Evolutionary conservation across 2,329 filamentous ascomycete species (phyloP).

Genomic region (Neurospora crassa): DNA sequence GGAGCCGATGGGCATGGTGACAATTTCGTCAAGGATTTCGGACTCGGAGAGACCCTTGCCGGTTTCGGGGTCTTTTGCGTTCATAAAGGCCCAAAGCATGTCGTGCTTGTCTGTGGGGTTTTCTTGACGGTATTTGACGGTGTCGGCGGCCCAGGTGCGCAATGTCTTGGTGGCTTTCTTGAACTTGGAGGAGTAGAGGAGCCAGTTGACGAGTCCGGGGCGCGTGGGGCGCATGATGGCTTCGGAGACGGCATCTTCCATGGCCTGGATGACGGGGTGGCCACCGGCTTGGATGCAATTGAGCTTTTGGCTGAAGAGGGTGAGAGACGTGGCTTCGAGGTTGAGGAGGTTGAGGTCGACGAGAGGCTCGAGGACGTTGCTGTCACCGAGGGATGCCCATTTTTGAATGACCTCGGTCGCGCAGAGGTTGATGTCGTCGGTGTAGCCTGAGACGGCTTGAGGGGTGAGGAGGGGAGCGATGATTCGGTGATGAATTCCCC

Average conservation of each 20-base stretch:
- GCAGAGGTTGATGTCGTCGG: conserved; percentile 39
- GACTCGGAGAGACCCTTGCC: conserved; percentile 47
- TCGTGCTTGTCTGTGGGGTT: conserved; percentile 49
- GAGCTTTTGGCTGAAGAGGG: conserved; percentile 41
- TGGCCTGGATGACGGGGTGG: conserved; percentile 40
- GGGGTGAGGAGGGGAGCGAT: conserved; percentile 35
- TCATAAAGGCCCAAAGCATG: conserved; percentile 49
- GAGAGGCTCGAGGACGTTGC: conserved; percentile 34
- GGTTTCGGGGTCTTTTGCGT: conserved; percentile 51
- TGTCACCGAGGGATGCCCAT: conserved; percentile 33
- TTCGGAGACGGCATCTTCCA: conserved; percentile 46
- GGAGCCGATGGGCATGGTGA: conserved; percentile 54
- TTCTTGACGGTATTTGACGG: conserved; percentile 46
- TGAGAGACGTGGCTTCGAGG: conserved; percentile 39
- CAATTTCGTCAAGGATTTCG: conserved; percentile 58
- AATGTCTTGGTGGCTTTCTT: conserved; percentile 42
- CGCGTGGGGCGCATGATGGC: conserved; percentile 45
- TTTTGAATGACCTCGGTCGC: conserved; percentile 38
- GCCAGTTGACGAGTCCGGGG: conserved; percentile 40
- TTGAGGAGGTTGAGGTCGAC: conserved; percentile 43
- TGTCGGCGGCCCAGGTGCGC: conserved; percentile 43
- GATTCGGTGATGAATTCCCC: conserved; percentile 43
- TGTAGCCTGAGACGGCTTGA: conserved; percentile 24
- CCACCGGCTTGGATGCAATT: conserved; percentile 35
- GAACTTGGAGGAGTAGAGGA: conserved; percentile 43